Evolutionary conservation across 176 grass and related monocot genomes (phyloP).

Genomic region (Cenchrus purpureus): DNA sequence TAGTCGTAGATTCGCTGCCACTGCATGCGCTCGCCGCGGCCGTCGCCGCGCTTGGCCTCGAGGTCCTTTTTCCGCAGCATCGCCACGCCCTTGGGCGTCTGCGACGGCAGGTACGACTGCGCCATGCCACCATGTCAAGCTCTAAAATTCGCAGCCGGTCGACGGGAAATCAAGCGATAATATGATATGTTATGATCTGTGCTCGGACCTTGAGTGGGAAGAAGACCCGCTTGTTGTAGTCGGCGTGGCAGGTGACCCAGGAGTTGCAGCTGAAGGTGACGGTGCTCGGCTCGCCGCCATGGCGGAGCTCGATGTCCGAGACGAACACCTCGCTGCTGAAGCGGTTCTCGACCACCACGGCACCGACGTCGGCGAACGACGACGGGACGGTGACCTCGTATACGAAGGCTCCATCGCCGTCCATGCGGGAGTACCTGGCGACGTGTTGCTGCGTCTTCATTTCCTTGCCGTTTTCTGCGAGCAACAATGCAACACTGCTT

Average conservation of each 20-base stretch:
- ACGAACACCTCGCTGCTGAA: conserved; percentile 61
- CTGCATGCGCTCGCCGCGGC: conserved; percentile 20
- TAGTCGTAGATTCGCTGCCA: conserved; percentile 54
- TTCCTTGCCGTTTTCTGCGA: conserved; percentile 42
- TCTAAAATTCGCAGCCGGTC: no score
- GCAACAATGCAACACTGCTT: no score
- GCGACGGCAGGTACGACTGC: conserved; percentile 77
- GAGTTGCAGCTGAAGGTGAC: conserved; percentile 52
- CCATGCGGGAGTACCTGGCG: neutral
- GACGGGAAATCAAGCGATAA: no score
- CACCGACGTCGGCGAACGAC: conserved; percentile 52
- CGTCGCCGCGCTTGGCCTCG: conserved; percentile 48
- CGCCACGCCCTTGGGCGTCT: conserved; percentile 60
- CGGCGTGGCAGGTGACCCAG: conserved; percentile 47
- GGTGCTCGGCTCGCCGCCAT: neutral
- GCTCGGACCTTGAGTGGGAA: conserved; percentile 47
- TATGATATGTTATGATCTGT: no score
- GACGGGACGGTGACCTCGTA: conserved; percentile 59
- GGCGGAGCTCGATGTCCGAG: conserved; percentile 39
- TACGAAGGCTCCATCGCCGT: neutral
- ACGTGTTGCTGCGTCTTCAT: no score
- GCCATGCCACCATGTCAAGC: no score
- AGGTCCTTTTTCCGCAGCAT: conserved; percentile 53
- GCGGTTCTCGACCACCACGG: conserved; percentile 53
- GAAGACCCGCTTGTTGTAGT: conserved; percentile 49